Evolutionary conservation across 2,329 filamentous ascomycete species (phyloP), one percentile per base, ranked within the genome.

Genomic region (Phialophora tarda): DNA sequence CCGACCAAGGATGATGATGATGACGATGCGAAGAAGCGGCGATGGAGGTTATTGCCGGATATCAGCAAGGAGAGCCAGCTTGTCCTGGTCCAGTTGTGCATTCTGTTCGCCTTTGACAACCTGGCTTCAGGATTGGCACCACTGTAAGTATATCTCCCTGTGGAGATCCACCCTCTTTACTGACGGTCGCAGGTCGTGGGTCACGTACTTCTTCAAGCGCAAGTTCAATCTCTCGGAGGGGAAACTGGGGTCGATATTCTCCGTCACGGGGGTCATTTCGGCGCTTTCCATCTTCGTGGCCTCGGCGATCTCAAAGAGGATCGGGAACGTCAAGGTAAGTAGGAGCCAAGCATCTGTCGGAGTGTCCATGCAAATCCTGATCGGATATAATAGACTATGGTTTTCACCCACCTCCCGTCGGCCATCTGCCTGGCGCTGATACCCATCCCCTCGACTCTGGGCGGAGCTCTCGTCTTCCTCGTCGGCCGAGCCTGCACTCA

Each of bases 71-170:
- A 85, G n/a, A 88, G 83, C 41, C 78, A 83, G 6, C 73, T 78
- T 0, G 81, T 88, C 32, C 79, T 91, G 5, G 75, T 85, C 59
- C 85, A 87, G 58, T 81, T 94, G 0, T 90, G 88, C 73, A 77
- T 89, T 7, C 79, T 94, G 1, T 89, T 92, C 71, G 84, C 84
- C 1, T 73, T 92, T 5, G 90, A 93, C 75, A 85, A 87, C 0
- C 85, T 92, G 64, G 89, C 89, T 1, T 89, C 87, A 1, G 90
- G 91, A 1, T 83, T 93, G 75, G 88, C 88, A 3, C 86, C 87
- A 24, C 72, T 77, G 53, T 69, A 65, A 65, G 67, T 62, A 5
- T 30, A 17, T 53, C 3, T 41, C 21, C 2, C 26, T 17, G 7
- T n/a, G 41, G 2, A 41, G 47, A 28, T 23, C 2, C 11, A n/a